phyloP scores from a whole-genome alignment of 2,329 filamentous ascomycete species.

The Rasamsonia emersonii region DNA sequence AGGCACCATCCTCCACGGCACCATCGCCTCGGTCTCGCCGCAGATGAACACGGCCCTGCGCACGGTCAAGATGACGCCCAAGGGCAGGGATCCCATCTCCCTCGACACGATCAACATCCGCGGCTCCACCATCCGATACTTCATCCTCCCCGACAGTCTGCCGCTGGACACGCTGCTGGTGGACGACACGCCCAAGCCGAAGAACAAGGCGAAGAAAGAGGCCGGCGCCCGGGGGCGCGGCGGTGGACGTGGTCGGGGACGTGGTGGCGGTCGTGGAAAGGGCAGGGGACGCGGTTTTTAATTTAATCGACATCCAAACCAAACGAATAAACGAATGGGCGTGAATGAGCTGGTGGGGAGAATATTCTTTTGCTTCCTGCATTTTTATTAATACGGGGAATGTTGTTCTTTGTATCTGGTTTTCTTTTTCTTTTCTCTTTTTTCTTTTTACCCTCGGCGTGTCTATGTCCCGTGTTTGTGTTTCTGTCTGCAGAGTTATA shows the following conservation, averaged over 20 bases:
- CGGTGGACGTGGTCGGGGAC: slow-evolving; percentile 34
- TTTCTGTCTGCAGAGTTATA: no score
- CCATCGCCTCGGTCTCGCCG: slow-evolving; percentile 90
- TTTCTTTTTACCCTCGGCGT: no score
- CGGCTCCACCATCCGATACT: slow-evolving; percentile 91
- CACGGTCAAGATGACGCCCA: slow-evolving; percentile 92
- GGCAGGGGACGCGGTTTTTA: slow-evolving; percentile 46
- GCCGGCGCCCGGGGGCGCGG: slow-evolving; percentile 44
- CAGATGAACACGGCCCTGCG: slow-evolving; percentile 98
- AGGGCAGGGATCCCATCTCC: slow-evolving; percentile 75
- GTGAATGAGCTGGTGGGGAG: no score
- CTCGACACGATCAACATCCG: slow-evolving; percentile 96
- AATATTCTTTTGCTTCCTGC: no score
- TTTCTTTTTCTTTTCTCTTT: no score
- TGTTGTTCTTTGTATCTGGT: no score
- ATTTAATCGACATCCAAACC: background rate
- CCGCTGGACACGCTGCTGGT: slow-evolving; percentile 92
- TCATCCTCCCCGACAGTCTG: slow-evolving; percentile 90
- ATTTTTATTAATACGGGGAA: no score
- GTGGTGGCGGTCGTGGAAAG: slow-evolving; percentile 43
- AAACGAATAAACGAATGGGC: no score
- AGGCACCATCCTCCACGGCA: slow-evolving; percentile 95
- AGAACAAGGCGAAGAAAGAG: slow-evolving; percentile 99
- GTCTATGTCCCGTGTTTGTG: no score
- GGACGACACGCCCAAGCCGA: slow-evolving; percentile 94